A percentile compares a stretch with the other conserved stretches of the same genome.
These are phyloP conservation scores for Gossypium longicalyx DNA, from an alignment of 345 rosid genomes.

Conservation along the genomic window DNA sequence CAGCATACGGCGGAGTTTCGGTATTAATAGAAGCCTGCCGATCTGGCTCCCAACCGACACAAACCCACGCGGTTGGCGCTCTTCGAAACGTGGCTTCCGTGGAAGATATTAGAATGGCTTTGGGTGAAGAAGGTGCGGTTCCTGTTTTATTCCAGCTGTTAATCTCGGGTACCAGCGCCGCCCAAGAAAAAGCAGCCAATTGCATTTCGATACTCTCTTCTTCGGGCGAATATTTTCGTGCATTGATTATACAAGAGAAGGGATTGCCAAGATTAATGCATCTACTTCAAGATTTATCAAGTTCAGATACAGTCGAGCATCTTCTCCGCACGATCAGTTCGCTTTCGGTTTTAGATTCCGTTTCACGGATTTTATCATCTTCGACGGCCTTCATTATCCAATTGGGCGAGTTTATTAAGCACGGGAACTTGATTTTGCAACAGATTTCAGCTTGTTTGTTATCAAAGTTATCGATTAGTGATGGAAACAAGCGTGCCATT, in stretches of 20 bases:
- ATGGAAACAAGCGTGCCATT: slow-evolving; percentile 72
- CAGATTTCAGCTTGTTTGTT: slow-evolving; percentile 56
- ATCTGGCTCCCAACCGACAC: slow-evolving; percentile 49
- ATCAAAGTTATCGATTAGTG: slow-evolving; percentile 46
- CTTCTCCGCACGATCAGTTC: slow-evolving; percentile 44
- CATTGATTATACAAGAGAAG: slow-evolving; percentile 50
- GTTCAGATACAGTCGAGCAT: slow-evolving; percentile 46
- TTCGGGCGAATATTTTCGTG: slow-evolving; percentile 57
- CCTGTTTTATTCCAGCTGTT: slow-evolving; percentile 54
- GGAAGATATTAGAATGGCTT: slow-evolving; percentile 48
- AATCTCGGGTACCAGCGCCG: slow-evolving; percentile 31
- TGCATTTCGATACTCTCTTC: slow-evolving; percentile 53
- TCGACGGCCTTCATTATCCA: slow-evolving; percentile 55
- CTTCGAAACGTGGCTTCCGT: slow-evolving; percentile 53
- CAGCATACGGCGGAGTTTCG: slow-evolving; percentile 65
- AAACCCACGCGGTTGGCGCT: slow-evolving; percentile 57
- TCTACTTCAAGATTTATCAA: slow-evolving; percentile 36
- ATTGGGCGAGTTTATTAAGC: slow-evolving; percentile 56
- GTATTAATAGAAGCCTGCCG: slow-evolving; percentile 58
- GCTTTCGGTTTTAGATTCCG: slow-evolving; percentile 33
- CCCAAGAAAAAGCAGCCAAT: slow-evolving; percentile 49
- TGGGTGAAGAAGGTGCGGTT: slow-evolving; percentile 72
- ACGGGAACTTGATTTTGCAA: slow-evolving; percentile 40
- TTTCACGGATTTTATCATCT: slow-evolving; percentile 42
- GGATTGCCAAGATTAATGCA: slow-evolving; percentile 59